Base-by-base conservation (phyloP, 139 green algal species). In the Coccomyxa sp. region DNA sequence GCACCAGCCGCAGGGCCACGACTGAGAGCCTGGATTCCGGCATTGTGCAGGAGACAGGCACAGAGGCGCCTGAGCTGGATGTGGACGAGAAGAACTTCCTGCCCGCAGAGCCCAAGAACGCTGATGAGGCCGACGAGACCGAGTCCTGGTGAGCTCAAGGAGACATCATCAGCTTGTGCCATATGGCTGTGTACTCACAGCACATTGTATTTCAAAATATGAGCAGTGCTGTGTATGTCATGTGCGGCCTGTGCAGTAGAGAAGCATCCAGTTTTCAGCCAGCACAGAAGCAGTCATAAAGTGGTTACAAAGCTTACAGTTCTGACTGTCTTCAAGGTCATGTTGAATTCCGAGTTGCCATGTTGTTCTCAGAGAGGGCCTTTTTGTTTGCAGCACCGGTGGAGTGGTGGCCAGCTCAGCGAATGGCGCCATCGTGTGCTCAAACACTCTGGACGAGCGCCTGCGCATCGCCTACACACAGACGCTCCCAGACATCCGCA, bases 381-480 rank as follows among this genome's bases (percentile, higher is more conserved):
- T 70, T 54, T 16, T 29, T 16, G 38, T 58, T 33, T 86, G 85
- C 90, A 97, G 92, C 88, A 88, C 82, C 40, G 96, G 96, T 55
- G 96, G 96, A 36, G 80, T 99, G n/a, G 83, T 94, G 24, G 79
- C 98, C n/a, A 86, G 90, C 10, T 94, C 88, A 8, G 87, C 78
- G 1, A 92, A 98, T 79, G 94, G 95, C 22, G 86, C 86, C 40
- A 97, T 99, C 55, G 86, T 93, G 40, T 97, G 92, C 84, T 85
- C 82, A 78, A 99, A 99, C 89, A 99, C 96, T 0, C 85, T 99
- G 55, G 96, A 99, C 73, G 91, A 93, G 55, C 84, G 94, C 29
- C 88, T 98, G 41, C 82, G 86, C 68, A 97, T 98, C 78, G 84
- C 90, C 0, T 95, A 97, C 79, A 31, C 86, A 27, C 82, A 87